A percentile compares a stretch with the other conserved stretches of the same genome.
Evolutionary conservation across 2,329 filamentous ascomycete species (phyloP).

Genomic region (Microcyclosporella mali): DNA sequence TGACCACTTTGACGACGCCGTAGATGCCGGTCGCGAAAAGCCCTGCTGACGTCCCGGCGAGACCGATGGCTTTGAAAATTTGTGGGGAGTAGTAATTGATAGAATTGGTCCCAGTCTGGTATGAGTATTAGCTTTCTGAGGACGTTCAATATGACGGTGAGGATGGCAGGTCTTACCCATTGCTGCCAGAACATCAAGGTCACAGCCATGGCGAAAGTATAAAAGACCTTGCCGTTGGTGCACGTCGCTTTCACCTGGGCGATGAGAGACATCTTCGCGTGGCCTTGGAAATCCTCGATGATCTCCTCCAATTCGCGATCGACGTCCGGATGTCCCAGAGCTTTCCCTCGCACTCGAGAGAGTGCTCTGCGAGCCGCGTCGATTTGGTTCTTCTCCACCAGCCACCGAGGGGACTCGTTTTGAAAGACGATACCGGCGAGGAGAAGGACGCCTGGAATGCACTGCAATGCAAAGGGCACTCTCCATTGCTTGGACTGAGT

Average conservation of each 20-base stretch:
- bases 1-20: constrained; percentile 42
- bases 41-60: constrained; percentile 34
- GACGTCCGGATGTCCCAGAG: constrained; percentile 33
- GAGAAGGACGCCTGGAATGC: constrained; percentile 47
- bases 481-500: constrained; percentile 47
- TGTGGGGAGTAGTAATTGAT: constrained; percentile 42
- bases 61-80: constrained; percentile 40
- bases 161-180: constrained; percentile 22
- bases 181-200: constrained; percentile 42
- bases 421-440: constrained; percentile 46
- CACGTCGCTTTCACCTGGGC: constrained; percentile 36
- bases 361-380: constrained; percentile 40
- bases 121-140: constrained; percentile 1
- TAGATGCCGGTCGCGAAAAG: constrained; percentile 45
- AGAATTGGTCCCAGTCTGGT: constrained; percentile 31
- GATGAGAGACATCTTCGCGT: constrained; percentile 36
- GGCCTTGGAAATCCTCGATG: constrained; percentile 40
- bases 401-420: constrained; percentile 49
- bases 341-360: constrained; percentile 34
- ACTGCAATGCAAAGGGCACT: constrained; percentile 48
- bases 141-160: constrained; percentile 29
- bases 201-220: constrained; percentile 38
- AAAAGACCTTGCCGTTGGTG: constrained; percentile 35
- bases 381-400: constrained; percentile 47
- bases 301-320: constrained; percentile 40